Conservation (phyloP, 345 rosid species). For the Populus tremula region DNA sequence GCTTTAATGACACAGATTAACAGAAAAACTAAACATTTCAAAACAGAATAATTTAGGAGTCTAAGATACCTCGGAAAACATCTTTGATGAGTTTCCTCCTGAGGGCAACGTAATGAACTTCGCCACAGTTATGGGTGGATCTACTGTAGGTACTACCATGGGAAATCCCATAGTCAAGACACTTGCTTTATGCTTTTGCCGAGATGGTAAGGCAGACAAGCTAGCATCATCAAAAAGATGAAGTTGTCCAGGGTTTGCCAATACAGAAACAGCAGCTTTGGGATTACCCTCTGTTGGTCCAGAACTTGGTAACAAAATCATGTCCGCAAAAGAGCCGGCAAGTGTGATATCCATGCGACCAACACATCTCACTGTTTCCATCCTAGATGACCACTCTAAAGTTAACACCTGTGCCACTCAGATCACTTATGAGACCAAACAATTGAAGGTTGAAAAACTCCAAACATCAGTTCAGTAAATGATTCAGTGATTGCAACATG, state of each 20-base stretch:
- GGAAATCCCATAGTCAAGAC: conserved; percentile 52
- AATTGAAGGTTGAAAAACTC: conserved; percentile 3
- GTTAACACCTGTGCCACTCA: conserved; percentile 50
- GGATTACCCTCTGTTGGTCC: conserved; percentile 34
- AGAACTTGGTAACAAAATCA: conserved; percentile 59
- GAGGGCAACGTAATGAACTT: conserved; percentile 37
- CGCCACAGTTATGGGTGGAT: conserved; percentile 60
- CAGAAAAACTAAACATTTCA: conserved; percentile 11
- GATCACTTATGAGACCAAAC: conserved; percentile 7
- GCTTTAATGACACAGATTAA: background rate
- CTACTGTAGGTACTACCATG: conserved; percentile 51
- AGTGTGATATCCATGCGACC: conserved; percentile 67
- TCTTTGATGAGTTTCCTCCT: conserved; percentile 39
- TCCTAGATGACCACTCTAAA: conserved; percentile 69
- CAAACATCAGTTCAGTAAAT: background rate
- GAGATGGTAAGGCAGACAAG: conserved; percentile 51
- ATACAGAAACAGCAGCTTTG: conserved; percentile 42
- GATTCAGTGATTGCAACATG: background rate
- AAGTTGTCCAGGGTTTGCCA: conserved; percentile 76
- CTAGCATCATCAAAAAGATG: conserved; percentile 56
- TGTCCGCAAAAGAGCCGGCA: conserved; percentile 75
- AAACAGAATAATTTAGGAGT: background rate
- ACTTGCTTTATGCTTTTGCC: conserved; percentile 40
- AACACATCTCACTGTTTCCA: conserved; percentile 58
- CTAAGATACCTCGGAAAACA: conserved; percentile 57